Evolutionary conservation across 169 alveolate genomes (phyloP), one percentile per base, ranked within the genome.

Genomic region (Eimeria sp.): DNA sequence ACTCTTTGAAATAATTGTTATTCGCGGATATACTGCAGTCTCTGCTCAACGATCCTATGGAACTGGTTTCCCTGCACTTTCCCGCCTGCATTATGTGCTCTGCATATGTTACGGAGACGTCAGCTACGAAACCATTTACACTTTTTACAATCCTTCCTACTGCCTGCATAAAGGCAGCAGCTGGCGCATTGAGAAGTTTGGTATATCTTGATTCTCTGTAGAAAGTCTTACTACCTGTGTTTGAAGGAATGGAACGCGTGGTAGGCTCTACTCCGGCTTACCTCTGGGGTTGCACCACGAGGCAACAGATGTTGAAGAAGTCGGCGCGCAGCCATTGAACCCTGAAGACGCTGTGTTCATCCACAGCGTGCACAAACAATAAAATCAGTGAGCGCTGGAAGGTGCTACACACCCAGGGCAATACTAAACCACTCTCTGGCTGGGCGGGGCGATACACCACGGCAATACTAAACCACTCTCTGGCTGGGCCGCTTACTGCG

Each of bases 81-180:
- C 57, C 91, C 27, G 27, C n/a, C 47, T 83, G 57, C 54, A 83
- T n/a, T 80, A 86, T 30, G 65, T 86, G 72, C 40, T 86, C 76
- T 49, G 49, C 93, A 25, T 86, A 86, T 25, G 93, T 63, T 45
- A 58, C 25, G 65, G 93, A 86, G 80, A 86, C 93, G 65, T 86
- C 93, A n/a, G 93, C 93, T 4, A 86, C 93, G 43, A 86, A 86
- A 22, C 93, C 93, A 73, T 86, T 86, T 61, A 63, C 93, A n/a
- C 93, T 86, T 63, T 86, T 86, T 9, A 63, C 80, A 27, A 86
- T 49, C 47, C 93, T 61, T 45, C 93, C 93, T 47, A 86, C 82
- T 43, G 80, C 93, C 93, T 86, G 93, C 70, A 86, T 63, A 10
- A 40, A 86, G 30, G 61, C 80, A 57, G 82, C 47, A 14, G 63